A percentile compares a stretch with the other conserved stretches of the same genome.
These are phyloP conservation scores for Cladochytrium replicatum DNA, from an alignment of 192 early-diverging fungal species.

Conservation along the genomic window DNA sequence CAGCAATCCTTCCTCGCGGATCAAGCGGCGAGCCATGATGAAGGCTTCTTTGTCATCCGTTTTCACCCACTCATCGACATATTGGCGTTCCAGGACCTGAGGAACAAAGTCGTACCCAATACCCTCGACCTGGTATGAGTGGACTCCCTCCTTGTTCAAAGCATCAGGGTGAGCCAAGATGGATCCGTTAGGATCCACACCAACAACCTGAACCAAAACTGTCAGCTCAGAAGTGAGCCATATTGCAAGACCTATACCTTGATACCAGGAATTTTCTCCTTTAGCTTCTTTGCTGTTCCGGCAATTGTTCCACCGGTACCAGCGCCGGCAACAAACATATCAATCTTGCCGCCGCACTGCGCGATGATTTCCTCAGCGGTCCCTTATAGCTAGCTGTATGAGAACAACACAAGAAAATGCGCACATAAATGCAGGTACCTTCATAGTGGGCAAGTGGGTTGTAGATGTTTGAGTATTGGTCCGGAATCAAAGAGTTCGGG, in stretches of 20 bases:
- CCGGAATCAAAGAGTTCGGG: constrained; percentile 89
- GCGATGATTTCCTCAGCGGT: constrained; percentile 47
- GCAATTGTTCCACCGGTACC: constrained; percentile 98
- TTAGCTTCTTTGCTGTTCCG: constrained; percentile 87
- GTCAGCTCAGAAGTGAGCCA: neutral
- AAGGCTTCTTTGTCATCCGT: constrained; percentile 93
- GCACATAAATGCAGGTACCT: constrained; percentile 48
- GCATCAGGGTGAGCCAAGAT: constrained; percentile 82
- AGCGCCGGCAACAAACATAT: constrained; percentile 91
- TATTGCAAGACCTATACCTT: constrained; percentile 29
- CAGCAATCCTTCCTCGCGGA: constrained; percentile 92
- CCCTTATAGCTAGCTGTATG: constrained; percentile 8
- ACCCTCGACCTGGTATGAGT: constrained; percentile 89
- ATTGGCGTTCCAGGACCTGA: constrained; percentile 69
- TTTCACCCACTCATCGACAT: constrained; percentile 95
- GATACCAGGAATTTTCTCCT: constrained; percentile 81
- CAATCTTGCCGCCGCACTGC: constrained; percentile 78
- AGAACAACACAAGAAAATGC: neutral
- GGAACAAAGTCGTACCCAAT: constrained; percentile 99
- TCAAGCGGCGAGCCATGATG: constrained; percentile 88
- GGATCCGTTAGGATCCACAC: constrained; percentile 90
- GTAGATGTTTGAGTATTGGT: constrained; percentile 95
- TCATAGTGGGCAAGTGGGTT: constrained; percentile 99
- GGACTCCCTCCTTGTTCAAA: constrained; percentile 58
- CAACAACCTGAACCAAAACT: constrained; percentile 56